A percentile compares a stretch with the other conserved stretches of the same genome.
Conservation (phyloP, 208 protist species). For the Pavlovales sp. region DNA sequence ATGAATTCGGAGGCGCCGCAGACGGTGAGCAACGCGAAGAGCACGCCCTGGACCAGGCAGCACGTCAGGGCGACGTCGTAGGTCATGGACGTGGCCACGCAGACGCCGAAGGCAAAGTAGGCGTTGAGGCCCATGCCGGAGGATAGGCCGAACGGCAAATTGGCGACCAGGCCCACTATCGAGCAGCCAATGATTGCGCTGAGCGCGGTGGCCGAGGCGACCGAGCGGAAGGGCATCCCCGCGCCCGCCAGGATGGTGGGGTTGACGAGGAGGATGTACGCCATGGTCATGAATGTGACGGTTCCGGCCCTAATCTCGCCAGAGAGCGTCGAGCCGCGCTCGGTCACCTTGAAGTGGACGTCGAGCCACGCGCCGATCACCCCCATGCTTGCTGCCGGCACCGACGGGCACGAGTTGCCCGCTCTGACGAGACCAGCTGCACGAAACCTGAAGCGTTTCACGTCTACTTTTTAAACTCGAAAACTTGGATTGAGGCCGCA, state of each 20-base stretch:
- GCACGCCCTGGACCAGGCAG: neutral
- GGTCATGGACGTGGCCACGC: neutral
- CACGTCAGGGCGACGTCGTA: neutral
- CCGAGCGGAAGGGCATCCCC: neutral
- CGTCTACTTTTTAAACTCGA: too few relatives aligned
- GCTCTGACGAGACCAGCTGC: too few relatives aligned
- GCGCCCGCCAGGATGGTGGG: neutral
- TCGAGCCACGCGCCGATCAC: too few relatives aligned
- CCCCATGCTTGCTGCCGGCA: too few relatives aligned
- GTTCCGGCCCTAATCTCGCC: constrained; percentile 15
- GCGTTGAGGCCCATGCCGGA: constrained; percentile 29
- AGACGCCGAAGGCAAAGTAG: constrained; percentile 32
- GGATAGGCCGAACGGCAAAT: constrained; percentile 19
- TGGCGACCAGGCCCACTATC: constrained; percentile 2
- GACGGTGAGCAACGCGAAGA: neutral
- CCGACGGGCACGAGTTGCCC: too few relatives aligned
- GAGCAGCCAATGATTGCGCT: neutral
- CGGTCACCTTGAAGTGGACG: neutral
- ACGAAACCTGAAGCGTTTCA: too few relatives aligned
- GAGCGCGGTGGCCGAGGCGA: neutral
- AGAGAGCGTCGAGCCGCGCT: constrained; percentile 3
- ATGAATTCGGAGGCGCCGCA: neutral
- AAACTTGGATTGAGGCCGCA: too few relatives aligned
- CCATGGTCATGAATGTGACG: constrained; percentile 15
- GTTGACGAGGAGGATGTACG: constrained; percentile 32